Base-by-base conservation (phyloP, 495 filamentous ascomycete species). In the Thermothielavioides terrestris region DNA sequence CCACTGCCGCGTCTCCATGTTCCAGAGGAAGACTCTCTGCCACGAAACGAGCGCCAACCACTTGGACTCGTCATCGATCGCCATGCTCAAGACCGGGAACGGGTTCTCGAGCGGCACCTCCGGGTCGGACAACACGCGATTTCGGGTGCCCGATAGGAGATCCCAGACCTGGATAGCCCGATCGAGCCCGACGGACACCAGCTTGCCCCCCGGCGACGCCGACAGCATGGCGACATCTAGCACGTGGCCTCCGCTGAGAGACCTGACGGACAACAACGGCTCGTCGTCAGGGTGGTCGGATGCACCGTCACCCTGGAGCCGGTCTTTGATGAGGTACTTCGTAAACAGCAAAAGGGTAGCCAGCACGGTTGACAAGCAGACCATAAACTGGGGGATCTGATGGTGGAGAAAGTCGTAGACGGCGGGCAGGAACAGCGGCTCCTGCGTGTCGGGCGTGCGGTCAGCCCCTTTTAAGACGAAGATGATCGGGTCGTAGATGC, bases 131-230 rank as follows among this genome's bases (percentile, higher is more conserved):
- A 72, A 42, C 1, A 76, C 54, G 41, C 67, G 64, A 30, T 55
- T 68, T 4, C 54, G 60, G 0, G 64, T 49, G n/a, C 69, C 62
- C 21, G 58, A 48, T 32, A 71, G 77, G 12, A 81, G 55, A 58
- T 81, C 67, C 76, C 80, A 82, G 0, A 86, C 62, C 25, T 76
- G 72, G 20, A 85, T 77, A 11, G 68, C 63, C 44, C 83, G 69
- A 54, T 88, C 84, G 6, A 86, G 63, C 1, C 79, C 81, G 34
- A 85, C 70, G 5, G 82, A 83, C n/a, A 80, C 78, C 17, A 87
- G 58, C 31, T 80, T 66, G 5, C 83, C 82, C 32, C 71, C 73
- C 3, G 72, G 57, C 18, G 74, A 83, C 9, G 78, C 68, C 6
- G 70, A 60, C 41, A 88, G 66, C 60, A 77, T 73, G 37, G 77